Evolutionary conservation across 2,329 filamentous ascomycete genomes (phyloP).

Genomic region (Shiraia sp.): DNA sequence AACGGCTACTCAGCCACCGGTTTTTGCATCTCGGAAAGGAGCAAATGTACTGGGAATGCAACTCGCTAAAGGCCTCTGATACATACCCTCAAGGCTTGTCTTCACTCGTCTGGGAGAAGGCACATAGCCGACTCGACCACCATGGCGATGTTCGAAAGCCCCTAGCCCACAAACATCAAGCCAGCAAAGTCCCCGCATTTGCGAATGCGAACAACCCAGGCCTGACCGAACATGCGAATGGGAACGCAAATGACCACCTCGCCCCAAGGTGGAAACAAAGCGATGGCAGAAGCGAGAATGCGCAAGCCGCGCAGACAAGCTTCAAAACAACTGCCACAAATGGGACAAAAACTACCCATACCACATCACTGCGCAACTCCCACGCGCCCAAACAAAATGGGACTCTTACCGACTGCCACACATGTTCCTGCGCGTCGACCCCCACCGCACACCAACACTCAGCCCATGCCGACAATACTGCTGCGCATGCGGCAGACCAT

Average conservation of each 20-base stretch:
- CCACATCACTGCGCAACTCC: too few relatives aligned
- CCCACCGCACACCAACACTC: too few relatives aligned
- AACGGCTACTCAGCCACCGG: constrained; percentile 40
- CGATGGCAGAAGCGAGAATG: constrained; percentile 15
- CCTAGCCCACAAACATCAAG: background rate
- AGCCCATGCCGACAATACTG: too few relatives aligned
- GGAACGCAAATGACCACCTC: too few relatives aligned
- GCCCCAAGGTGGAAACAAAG: constrained; percentile 32
- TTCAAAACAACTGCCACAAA: constrained; percentile 7
- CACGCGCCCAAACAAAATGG: too few relatives aligned
- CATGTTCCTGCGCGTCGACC: too few relatives aligned
- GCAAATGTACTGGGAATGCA: constrained; percentile 46
- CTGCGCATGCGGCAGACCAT: too few relatives aligned
- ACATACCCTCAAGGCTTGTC: constrained; percentile 41
- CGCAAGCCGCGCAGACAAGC: constrained; percentile 16
- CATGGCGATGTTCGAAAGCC: background rate
- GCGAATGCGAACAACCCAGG: background rate
- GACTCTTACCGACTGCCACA: too few relatives aligned
- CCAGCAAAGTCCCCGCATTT: constrained; percentile 2
- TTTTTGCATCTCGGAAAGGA: constrained; percentile 36
- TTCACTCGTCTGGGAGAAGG: constrained; percentile 43
- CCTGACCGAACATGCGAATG: background rate
- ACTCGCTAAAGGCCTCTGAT: constrained; percentile 41
- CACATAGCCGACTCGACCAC: constrained; percentile 24
- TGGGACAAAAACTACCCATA: too few relatives aligned